Evolutionary conservation across 345 rosid species (phyloP), one percentile per base, ranked within the genome.

Genomic region (Psidium friedrichsthalianum): DNA sequence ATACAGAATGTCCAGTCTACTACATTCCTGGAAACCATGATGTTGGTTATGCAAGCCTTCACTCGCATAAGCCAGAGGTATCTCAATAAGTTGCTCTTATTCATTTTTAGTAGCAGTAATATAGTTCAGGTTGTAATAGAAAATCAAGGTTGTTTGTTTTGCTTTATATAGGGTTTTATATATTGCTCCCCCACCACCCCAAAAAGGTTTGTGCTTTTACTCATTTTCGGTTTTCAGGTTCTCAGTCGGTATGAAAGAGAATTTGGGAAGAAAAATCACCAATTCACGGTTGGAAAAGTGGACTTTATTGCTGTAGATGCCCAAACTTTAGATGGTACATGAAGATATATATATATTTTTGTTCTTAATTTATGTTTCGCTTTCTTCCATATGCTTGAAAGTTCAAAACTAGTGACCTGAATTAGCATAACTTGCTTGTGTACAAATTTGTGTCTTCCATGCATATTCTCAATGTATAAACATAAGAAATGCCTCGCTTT

Each of bases 1-100:
- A 88, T 86, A 83, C 86, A 84, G 89, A 90, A 21, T 84, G 88
- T 36, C 92, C 90, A 85, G 91, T 93, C 52, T 90, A 90, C 85
- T 94, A 84, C 90, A 92, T 95, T 86, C 90, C 98, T 47, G 99
- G 99, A 88, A 95, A 95, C 92, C 98, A 95, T 88, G 99, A 96
- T 86, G n/a, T 94, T 88, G 99, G 99, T 89, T 96, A 96, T 90
- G 89, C 93, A 82, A 87, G 91, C 86, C 87, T 93, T 74, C 90
- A 89, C 36, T 88, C 93, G 64, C 87, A 85, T 76, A 92, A 87
- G 80, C 94, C 90, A 69, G 92, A 94, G 90, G 99, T 95, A 93
- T 58, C 84, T 58, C 87, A 56, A 22, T 69, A 81, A 51, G 55
- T 76, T 55, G 9, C 47, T 59, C 80, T 49, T 84, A 47, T 58